Evolutionary conservation across 768 basidiomycete genomes (phyloP).

Genomic region (Amanita rimosa): DNA sequence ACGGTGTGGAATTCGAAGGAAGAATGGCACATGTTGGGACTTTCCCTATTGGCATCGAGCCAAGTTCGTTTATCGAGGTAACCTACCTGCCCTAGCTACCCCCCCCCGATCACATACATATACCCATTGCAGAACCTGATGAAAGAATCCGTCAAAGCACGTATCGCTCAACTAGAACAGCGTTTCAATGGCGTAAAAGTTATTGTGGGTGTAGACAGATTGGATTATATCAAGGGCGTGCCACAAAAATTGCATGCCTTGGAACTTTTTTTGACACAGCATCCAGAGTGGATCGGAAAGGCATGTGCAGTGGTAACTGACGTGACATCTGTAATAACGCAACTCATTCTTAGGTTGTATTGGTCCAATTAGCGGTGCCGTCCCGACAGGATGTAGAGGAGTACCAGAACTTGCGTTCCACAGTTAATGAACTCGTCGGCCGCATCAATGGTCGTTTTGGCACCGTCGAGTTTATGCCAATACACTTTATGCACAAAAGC

Average conservation of each 20-base stretch:
- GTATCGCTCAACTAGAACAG: slow-evolving; percentile 73
- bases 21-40: slow-evolving; percentile 95
- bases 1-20: slow-evolving; percentile 94
- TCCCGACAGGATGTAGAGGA: slow-evolving; percentile 98
- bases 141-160: slow-evolving; percentile 68
- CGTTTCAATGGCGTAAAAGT: slow-evolving; percentile 93
- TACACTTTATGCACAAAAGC: slow-evolving; percentile 98
- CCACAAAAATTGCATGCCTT: slow-evolving; percentile 96
- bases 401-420: slow-evolving; percentile 93
- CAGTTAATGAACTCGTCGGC: slow-evolving; percentile 96
- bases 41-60: slow-evolving; percentile 98
- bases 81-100: slow-evolving; percentile 8
- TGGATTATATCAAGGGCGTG: slow-evolving; percentile 99
- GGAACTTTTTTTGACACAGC: slow-evolving; percentile 92
- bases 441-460: slow-evolving; percentile 98
- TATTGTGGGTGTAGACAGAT: slow-evolving; percentile 95
- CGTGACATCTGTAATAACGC: background rate
- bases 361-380: slow-evolving; percentile 95
- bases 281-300: slow-evolving; percentile 99
- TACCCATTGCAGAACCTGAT: slow-evolving; percentile 49
- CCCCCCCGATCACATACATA: slow-evolving; percentile 4
- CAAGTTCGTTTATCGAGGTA: slow-evolving; percentile 79
- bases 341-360: slow-evolving; percentile 55
- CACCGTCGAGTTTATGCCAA: slow-evolving; percentile 99
- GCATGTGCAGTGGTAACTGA: slow-evolving; percentile 20